These are phyloP conservation scores for Sedum album DNA, from an alignment of 164 flowering plant genomes.

Conservation along the genomic window DNA sequence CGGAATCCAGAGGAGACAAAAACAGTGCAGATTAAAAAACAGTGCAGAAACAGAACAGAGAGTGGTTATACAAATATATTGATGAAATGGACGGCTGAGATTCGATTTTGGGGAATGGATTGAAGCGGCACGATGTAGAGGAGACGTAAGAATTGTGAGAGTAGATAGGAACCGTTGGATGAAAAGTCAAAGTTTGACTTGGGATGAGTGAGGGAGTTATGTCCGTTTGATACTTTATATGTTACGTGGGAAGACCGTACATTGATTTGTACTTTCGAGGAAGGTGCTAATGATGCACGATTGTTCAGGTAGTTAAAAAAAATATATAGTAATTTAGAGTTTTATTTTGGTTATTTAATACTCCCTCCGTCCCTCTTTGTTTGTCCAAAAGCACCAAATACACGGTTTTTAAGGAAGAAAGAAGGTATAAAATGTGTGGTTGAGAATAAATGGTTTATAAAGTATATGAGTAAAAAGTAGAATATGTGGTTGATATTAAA, in stretches of 20 bases:
- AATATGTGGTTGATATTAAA: too few species aligned
- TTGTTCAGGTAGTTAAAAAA: not conserved
- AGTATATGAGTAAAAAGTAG: too few species aligned
- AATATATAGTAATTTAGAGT: too few species aligned
- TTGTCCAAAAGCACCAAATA: too few species aligned
- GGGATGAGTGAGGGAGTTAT: not conserved
- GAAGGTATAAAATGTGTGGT: too few species aligned
- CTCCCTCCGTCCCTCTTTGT: too few species aligned
- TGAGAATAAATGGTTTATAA: too few species aligned
- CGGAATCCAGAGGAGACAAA: too few species aligned
- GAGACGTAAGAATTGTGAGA: not conserved
- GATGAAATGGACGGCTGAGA: conserved; percentile 7
- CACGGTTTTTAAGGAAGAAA: too few species aligned
- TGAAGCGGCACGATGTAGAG: not conserved
- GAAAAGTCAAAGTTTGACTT: not conserved
- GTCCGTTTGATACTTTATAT: too few species aligned
- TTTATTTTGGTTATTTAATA: not conserved
- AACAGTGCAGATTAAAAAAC: too few species aligned
- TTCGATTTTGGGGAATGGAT: not conserved
- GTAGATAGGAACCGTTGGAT: not conserved
- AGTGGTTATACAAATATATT: not conserved
- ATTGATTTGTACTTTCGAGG: not conserved
- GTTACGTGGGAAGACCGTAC: conserved; percentile 4
- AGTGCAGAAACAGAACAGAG: not conserved
- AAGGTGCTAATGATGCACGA: not conserved